Evolutionary conservation across 108 stramenopile species (phyloP).

Genomic region (Discostella stelligeroides): DNA sequence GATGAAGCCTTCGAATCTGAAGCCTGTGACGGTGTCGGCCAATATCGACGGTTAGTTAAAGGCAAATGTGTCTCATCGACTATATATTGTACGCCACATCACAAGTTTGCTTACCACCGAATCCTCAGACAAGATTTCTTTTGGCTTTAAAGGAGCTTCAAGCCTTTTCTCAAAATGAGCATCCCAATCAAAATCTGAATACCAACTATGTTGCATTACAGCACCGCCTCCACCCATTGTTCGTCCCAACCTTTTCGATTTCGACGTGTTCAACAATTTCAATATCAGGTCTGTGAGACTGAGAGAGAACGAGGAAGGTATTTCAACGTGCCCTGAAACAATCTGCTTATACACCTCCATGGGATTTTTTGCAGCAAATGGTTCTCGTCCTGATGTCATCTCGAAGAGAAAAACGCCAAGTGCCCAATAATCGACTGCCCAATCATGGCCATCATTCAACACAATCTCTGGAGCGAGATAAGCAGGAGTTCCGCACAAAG

Average conservation of each 20-base stretch:
- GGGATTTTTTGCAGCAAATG: slow-evolving; percentile 68
- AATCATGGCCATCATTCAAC: slow-evolving; percentile 80
- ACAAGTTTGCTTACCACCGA: slow-evolving; percentile 32
- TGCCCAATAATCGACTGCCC: slow-evolving; percentile 81
- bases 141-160: slow-evolving; percentile 60
- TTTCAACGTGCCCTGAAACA: slow-evolving; percentile 45
- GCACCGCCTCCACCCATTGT: slow-evolving; percentile 80
- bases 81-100: not conserved
- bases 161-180: slow-evolving; percentile 66
- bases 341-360: slow-evolving; percentile 59
- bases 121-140: slow-evolving; percentile 39
- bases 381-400: slow-evolving; percentile 65
- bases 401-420: slow-evolving; percentile 72
- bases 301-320: slow-evolving; percentile 49
- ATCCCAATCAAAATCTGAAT: slow-evolving; percentile 78
- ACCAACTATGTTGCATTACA: slow-evolving; percentile 88
- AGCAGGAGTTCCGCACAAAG: slow-evolving; percentile 74
- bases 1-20: slow-evolving; percentile 38
- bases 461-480: slow-evolving; percentile 79
- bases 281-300: slow-evolving; percentile 62
- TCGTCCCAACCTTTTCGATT: slow-evolving; percentile 78
- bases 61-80: slow-evolving; percentile 4
- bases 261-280: slow-evolving; percentile 71
- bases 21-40: no score
- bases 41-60: not conserved